Evolutionary conservation across 2,329 filamentous ascomycete species (phyloP).

Genomic region (Lachnellula occidentalis): DNA sequence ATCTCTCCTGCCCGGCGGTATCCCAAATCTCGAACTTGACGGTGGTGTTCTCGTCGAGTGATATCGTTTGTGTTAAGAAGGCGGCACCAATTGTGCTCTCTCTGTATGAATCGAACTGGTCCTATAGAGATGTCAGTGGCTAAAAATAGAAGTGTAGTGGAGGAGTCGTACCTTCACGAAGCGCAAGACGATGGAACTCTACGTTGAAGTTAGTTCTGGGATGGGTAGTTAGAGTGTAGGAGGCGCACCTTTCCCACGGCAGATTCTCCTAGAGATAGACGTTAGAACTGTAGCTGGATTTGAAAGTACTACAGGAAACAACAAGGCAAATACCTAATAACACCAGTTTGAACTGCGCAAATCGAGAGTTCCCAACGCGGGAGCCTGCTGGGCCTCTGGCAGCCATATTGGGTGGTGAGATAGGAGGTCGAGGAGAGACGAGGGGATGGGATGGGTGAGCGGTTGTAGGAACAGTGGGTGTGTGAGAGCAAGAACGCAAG

Average conservation of each 20-base stretch:
- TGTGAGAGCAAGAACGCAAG: background rate
- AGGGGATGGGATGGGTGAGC: background rate
- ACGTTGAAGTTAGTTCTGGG: constrained; percentile 19
- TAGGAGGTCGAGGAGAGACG: constrained; percentile 4
- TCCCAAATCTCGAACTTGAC: constrained; percentile 99
- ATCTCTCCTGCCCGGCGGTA: constrained; percentile 95
- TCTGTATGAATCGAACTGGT: constrained; percentile 84
- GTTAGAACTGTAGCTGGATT: constrained; percentile 33
- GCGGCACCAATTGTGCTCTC: constrained; percentile 59
- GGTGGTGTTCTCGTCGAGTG: constrained; percentile 94
- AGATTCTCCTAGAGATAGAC: constrained; percentile 70
- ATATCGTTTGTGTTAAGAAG: constrained; percentile 98
- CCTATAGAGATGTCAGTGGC: constrained; percentile 45
- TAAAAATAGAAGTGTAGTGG: background rate
- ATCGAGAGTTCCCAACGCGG: constrained; percentile 69
- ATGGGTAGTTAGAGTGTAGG: background rate
- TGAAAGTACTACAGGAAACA: background rate
- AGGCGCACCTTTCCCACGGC: constrained; percentile 87
- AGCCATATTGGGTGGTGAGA: constrained; percentile 58
- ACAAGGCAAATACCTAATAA: constrained; percentile 67
- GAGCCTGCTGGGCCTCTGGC: constrained; percentile 65
- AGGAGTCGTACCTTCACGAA: constrained; percentile 81
- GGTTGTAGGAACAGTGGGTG: background rate
- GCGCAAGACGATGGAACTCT: constrained; percentile 96
- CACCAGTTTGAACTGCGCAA: constrained; percentile 99